Evolutionary conservation across 1,139 yeast species (phyloP).

Genomic region (Debaryomyces sp.): DNA sequence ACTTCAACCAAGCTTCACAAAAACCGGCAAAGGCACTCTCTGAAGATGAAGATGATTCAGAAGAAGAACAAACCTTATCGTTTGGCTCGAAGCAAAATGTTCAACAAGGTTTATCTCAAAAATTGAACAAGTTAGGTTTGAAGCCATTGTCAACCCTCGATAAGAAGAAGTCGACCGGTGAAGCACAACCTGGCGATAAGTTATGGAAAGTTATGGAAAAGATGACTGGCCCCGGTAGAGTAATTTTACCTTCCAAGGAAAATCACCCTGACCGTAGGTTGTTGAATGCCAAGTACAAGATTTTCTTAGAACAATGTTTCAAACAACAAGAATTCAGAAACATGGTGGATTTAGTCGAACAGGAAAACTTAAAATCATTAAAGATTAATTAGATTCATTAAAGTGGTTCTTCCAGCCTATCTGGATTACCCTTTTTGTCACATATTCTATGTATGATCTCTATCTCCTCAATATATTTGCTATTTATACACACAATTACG

Average conservation of each 20-base stretch:
- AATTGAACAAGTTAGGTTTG: slow-evolving; percentile 37
- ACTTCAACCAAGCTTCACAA: slow-evolving; percentile 42
- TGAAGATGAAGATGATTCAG: slow-evolving; percentile 37
- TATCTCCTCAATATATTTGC: not conserved
- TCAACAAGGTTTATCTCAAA: slow-evolving; percentile 50
- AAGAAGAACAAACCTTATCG: slow-evolving; percentile 53
- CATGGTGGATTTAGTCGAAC: slow-evolving; percentile 63
- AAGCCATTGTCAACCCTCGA: slow-evolving; percentile 39
- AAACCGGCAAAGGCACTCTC: slow-evolving; percentile 12
- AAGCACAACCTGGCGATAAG: slow-evolving; percentile 48
- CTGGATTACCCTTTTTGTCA: not conserved
- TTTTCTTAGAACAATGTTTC: slow-evolving; percentile 84
- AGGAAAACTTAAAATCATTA: slow-evolving; percentile 23
- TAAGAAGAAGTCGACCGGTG: slow-evolving; percentile 17
- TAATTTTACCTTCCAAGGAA: slow-evolving; percentile 64
- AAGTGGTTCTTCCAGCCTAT: not conserved
- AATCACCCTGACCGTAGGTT: slow-evolving; percentile 68
- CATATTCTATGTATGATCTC: not conserved
- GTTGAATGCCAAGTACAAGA: slow-evolving; percentile 74
- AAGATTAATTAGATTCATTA: slow-evolving; percentile 7
- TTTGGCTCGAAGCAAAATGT: slow-evolving; percentile 60
- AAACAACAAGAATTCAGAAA: slow-evolving; percentile 77
- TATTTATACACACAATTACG: not conserved
- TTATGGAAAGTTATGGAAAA: slow-evolving; percentile 87
- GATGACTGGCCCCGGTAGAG: slow-evolving; percentile 82